Conservation (phyloP, 139 green algal genomes). For the Dunaliella primolecta region DNA sequence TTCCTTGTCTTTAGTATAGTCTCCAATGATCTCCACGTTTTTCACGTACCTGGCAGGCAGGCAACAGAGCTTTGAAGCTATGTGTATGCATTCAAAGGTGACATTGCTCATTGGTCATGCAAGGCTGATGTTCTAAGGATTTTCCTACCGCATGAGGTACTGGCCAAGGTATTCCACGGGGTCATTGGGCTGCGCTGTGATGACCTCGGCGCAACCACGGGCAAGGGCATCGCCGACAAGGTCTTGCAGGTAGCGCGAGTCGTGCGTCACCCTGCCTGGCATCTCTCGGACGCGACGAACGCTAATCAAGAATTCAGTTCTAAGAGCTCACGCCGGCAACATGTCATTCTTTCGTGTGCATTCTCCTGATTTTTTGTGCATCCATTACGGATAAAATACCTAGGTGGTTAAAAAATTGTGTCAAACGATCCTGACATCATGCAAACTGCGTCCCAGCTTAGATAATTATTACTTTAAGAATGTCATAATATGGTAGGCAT, state of each 20-base stretch:
- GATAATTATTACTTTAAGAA: too few species aligned
- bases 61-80: neutral
- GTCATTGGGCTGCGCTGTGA: slow-evolving; percentile 40
- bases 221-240: slow-evolving; percentile 43
- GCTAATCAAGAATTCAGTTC: neutral
- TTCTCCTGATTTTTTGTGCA: too few species aligned
- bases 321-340: too few species aligned
- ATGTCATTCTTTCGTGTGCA: too few species aligned
- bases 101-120: neutral
- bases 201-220: slow-evolving; percentile 30
- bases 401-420: too few species aligned
- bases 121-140: neutral
- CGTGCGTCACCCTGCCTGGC: slow-evolving; percentile 4
- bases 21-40: slow-evolving; percentile 41
- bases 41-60: slow-evolving; percentile 40
- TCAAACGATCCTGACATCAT: too few species aligned
- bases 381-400: too few species aligned
- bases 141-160: slow-evolving; percentile 38
- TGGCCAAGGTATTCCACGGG: slow-evolving; percentile 47
- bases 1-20: slow-evolving; percentile 35
- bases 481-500: too few species aligned
- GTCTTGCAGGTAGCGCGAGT: slow-evolving; percentile 40
- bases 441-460: too few species aligned
- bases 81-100: too few species aligned
- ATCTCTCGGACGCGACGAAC: too few species aligned